Evolutionary conservation across 2,329 filamentous ascomycete genomes (phyloP).

Genomic region (Claviceps sp.): DNA sequence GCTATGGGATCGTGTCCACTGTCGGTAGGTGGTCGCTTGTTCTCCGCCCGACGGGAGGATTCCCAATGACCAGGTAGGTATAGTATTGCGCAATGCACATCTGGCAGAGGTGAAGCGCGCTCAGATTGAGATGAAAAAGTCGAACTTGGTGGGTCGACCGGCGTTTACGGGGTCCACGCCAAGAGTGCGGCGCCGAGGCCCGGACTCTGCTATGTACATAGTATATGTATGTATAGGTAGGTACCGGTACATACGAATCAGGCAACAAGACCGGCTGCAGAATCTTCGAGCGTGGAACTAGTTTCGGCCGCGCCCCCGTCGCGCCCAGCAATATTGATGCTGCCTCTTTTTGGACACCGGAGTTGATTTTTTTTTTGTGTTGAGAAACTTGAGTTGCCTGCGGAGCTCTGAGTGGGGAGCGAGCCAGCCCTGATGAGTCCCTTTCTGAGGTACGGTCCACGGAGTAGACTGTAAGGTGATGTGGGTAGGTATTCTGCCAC

Average conservation of each 20-base stretch:
- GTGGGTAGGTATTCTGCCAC: neutral
- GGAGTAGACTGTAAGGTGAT: neutral
- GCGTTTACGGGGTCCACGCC: neutral
- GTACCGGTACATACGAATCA: no score
- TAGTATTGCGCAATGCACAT: neutral
- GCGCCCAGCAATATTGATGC: no score
- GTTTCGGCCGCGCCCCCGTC: no score
- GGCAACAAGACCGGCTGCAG: neutral
- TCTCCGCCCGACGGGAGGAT: neutral
- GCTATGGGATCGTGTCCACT: neutral
- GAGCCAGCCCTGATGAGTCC: no score
- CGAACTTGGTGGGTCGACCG: neutral
- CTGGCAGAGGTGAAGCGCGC: neutral
- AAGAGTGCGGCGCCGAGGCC: conserved; percentile 2
- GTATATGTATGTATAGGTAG: no score
- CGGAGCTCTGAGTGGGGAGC: no score
- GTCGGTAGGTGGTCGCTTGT: neutral
- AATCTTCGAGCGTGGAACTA: neutral
- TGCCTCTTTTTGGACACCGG: no score
- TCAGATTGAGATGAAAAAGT: neutral
- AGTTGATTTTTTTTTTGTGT: no score
- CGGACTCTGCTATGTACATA: neutral
- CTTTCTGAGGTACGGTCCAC: no score
- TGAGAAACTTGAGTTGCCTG: no score
- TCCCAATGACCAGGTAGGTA: no score